A percentile compares a stretch with the other conserved stretches of the same genome.
Conservation (phyloP, 176 grass and related monocot genomes). For the Phoenix dactylifera region DNA sequence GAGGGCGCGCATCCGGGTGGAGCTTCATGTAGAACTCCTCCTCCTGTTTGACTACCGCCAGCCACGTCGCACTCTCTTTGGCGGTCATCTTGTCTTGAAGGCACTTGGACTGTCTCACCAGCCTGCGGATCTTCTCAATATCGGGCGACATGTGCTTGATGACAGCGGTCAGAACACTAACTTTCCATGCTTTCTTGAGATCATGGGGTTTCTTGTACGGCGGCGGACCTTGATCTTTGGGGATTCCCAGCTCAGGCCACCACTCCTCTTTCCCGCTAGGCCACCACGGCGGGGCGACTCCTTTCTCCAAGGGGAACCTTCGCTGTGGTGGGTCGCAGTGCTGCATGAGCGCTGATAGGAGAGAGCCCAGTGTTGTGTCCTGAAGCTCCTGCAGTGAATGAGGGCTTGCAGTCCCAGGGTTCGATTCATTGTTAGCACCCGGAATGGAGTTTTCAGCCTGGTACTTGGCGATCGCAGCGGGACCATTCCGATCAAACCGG, state of each 20-base stretch:
- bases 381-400: constrained; percentile 91
- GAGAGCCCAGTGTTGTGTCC: constrained; percentile 86
- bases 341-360: constrained; percentile 95
- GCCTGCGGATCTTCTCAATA: constrained; percentile 88
- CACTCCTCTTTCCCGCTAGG: constrained; percentile 67
- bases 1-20: constrained; percentile 42
- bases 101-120: constrained; percentile 88
- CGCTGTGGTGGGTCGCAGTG: constrained; percentile 95
- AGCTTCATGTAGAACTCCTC: constrained; percentile 73
- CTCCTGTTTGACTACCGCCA: constrained; percentile 88
- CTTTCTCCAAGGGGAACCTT: constrained; percentile 88
- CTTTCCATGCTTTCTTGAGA: constrained; percentile 97
- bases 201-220: constrained; percentile 99
- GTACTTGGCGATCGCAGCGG: constrained; percentile 90
- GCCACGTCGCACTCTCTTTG: constrained; percentile 92
- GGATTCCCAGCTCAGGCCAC: constrained; percentile 63
- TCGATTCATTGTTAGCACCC: constrained; percentile 41
- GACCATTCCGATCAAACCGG: constrained; percentile 93
- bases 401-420: constrained; percentile 27
- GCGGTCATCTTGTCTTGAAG: constrained; percentile 99
- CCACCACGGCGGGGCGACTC: constrained; percentile 87
- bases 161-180: constrained; percentile 90
- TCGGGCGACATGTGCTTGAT: constrained; percentile 99
- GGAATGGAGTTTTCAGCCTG: constrained; percentile 57
- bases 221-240: constrained; percentile 65